These are phyloP conservation scores for Colletotrichum aenigma DNA, from an alignment of 2,329 filamentous ascomycete species.

Conservation along the genomic window DNA sequence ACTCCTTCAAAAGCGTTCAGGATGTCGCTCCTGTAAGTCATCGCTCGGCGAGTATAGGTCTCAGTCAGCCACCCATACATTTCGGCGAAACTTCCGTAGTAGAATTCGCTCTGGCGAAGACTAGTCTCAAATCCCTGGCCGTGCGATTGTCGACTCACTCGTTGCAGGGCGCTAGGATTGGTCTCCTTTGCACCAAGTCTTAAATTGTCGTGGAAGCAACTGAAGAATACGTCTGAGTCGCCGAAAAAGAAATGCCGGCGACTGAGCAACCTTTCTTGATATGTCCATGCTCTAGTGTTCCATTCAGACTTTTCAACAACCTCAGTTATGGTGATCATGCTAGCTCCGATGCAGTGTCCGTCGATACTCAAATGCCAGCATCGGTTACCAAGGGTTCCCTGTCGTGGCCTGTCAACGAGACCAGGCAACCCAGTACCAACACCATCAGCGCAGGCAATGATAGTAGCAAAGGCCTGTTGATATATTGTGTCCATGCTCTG, in stretches of 20 bases:
- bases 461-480: neutral
- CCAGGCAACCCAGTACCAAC: neutral
- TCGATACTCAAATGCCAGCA: neutral
- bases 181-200: neutral
- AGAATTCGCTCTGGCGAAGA: neutral
- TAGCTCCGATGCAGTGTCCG: neutral
- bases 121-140: neutral
- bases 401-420: neutral
- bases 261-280: neutral
- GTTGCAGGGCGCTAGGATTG: neutral
- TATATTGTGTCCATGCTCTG: neutral
- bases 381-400: neutral
- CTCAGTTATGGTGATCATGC: neutral
- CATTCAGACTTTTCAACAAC: neutral
- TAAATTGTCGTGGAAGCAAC: neutral
- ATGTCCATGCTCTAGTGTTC: neutral
- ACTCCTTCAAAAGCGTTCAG: neutral
- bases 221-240: neutral
- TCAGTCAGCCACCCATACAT: neutral
- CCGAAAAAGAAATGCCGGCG: neutral
- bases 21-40: neutral
- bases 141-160: rapidly evolving
- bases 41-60: neutral
- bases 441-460: neutral
- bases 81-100: neutral